Conservation (phyloP, 805 yeast genomes). For the Torulaspora indica region DNA sequence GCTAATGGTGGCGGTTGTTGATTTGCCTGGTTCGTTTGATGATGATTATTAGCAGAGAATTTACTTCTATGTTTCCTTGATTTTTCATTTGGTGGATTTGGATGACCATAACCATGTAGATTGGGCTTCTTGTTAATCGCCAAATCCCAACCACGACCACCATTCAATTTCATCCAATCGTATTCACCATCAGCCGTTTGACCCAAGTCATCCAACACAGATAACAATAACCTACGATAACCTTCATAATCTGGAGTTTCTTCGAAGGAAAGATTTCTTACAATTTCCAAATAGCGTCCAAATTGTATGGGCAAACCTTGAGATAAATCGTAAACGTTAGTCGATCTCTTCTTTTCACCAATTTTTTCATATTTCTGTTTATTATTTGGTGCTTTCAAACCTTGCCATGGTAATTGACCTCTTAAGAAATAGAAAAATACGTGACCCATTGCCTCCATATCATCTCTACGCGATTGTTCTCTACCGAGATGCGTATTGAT, state of each 20-base stretch:
- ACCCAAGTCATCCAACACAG: conserved; percentile 68
- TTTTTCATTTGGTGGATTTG: conserved; percentile 67
- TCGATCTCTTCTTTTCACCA: conserved; percentile 91
- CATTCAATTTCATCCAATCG: conserved; percentile 96
- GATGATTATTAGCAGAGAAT: conserved; percentile 14
- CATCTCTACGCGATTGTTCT: conserved; percentile 95
- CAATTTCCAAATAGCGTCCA: conserved; percentile 85
- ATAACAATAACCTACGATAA: conserved; percentile 69
- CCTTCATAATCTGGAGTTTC: conserved; percentile 93
- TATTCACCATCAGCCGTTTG: conserved; percentile 80
- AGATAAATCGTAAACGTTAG: conserved; percentile 80
- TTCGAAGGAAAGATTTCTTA: conserved; percentile 84
- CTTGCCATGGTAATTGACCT: conserved; percentile 98
- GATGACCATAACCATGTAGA: conserved; percentile 93
- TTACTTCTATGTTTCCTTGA: conserved; percentile 28
- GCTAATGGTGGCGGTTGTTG: conserved; percentile 13
- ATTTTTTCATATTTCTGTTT: conserved; percentile 96
- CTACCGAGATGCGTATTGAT: conserved; percentile 96
- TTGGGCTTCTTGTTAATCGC: conserved; percentile 86
- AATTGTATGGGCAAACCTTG: conserved; percentile 88
- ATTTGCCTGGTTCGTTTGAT: conserved; percentile 12
- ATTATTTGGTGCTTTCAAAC: conserved; percentile 95
- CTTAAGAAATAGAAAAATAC: conserved; percentile 91
- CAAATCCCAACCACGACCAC: conserved; percentile 95
- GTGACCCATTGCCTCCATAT: conserved; percentile 92